Evolutionary conservation across 495 filamentous ascomycete genomes (phyloP).

Genomic region (Penicillium manginii): DNA sequence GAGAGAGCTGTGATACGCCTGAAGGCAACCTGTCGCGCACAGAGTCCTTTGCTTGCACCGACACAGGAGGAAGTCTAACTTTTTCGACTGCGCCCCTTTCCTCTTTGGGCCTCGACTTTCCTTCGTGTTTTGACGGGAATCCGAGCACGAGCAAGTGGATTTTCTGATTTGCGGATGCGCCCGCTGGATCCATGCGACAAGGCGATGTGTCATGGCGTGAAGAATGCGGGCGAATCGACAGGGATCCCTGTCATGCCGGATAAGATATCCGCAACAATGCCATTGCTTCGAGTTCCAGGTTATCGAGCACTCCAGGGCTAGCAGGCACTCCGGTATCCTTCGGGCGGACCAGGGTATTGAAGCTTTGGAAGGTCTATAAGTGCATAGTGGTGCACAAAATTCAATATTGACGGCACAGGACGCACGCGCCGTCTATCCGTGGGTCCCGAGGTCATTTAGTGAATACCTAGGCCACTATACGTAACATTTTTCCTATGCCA

Average conservation of each 20-base stretch:
- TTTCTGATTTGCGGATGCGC: conserved; percentile 2
- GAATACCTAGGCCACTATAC: no score
- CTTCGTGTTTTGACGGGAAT: not conserved
- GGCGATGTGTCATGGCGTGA: not conserved
- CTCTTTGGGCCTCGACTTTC: not conserved
- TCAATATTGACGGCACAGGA: not conserved
- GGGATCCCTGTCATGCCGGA: not conserved
- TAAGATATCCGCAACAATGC: not conserved
- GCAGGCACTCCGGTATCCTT: no score
- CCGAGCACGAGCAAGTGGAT: conserved; percentile 4
- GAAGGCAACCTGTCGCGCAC: not conserved
- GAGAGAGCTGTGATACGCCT: not conserved
- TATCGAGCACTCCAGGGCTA: no score
- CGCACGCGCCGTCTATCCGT: not conserved
- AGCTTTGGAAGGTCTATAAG: not conserved
- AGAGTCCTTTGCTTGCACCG: not conserved
- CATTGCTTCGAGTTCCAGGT: not conserved
- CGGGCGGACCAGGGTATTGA: no score
- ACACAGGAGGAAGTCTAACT: not conserved
- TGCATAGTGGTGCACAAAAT: not conserved
- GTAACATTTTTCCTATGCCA: no score
- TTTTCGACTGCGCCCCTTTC: not conserved
- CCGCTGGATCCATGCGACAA: not conserved
- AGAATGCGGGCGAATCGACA: not conserved
- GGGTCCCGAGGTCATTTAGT: not conserved